Evolutionary conservation across 139 green algal species (phyloP).

Genomic region (Raphidocelis subcapitata): DNA sequence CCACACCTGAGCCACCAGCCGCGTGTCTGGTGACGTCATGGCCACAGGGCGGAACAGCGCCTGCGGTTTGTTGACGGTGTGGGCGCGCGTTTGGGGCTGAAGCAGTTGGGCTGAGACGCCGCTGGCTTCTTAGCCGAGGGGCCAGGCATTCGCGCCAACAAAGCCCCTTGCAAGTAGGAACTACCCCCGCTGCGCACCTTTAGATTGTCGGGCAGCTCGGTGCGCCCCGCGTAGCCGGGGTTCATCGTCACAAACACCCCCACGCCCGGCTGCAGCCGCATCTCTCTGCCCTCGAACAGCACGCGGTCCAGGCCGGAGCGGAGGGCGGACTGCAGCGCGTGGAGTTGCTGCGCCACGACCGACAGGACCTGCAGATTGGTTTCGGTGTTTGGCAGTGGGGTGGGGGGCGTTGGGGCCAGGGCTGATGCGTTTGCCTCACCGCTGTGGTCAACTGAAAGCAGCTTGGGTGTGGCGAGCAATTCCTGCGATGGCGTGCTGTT

Average conservation of each 20-base stretch:
- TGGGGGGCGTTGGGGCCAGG: too few species aligned
- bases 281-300: slow-evolving; percentile 81
- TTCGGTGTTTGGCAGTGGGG: too few species aligned
- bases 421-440: too few species aligned
- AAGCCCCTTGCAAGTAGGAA: too few species aligned
- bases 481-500: too few species aligned
- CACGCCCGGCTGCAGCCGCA: slow-evolving; percentile 68
- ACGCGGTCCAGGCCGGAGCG: slow-evolving; percentile 62
- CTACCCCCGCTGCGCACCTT: slow-evolving; percentile 43
- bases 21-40: slow-evolving; percentile 89
- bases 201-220: slow-evolving; percentile 83
- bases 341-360: slow-evolving; percentile 47
- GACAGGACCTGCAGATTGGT: slow-evolving; percentile 33
- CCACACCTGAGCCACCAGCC: slow-evolving; percentile 56
- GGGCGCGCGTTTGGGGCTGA: too few species aligned
- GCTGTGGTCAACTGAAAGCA: too few species aligned
- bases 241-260: slow-evolving; percentile 90
- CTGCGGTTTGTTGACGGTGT: too few species aligned
- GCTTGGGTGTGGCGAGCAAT: too few species aligned
- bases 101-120: too few species aligned
- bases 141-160: too few species aligned
- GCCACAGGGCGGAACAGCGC: slow-evolving; percentile 82
- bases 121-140: too few species aligned
- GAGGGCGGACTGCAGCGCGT: slow-evolving; percentile 50
- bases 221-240: slow-evolving; percentile 78